Conservation (phyloP, 2,329 filamentous ascomycete species). For the Xylariaceae sp. region DNA sequence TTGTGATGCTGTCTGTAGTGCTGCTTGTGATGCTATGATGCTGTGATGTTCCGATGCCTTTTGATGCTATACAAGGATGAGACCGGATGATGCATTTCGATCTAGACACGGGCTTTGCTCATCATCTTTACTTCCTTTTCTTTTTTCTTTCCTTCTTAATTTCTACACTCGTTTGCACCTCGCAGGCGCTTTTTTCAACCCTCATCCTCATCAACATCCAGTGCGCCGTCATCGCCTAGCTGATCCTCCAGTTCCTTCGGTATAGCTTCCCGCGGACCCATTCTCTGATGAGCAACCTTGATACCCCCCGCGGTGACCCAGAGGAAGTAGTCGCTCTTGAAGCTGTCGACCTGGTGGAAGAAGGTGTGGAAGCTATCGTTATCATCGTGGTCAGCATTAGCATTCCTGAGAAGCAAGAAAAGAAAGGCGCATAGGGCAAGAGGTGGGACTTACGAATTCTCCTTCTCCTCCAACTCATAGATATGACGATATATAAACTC, state of each 20-base stretch:
- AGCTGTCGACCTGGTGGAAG: conserved; percentile 76
- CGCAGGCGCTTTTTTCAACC: conserved; percentile 24
- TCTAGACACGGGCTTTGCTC: too few relatives aligned
- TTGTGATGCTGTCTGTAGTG: too few relatives aligned
- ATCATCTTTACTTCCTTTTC: too few relatives aligned
- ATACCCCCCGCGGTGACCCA: conserved; percentile 70
- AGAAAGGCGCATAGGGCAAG: neutral
- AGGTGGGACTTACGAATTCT: conserved; percentile 67
- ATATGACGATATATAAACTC: conserved; percentile 88
- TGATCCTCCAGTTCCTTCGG: conserved; percentile 39
- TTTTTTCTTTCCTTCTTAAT: too few relatives aligned
- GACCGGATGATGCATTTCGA: too few relatives aligned
- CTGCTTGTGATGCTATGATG: too few relatives aligned
- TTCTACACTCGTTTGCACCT: too few relatives aligned
- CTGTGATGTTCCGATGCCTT: too few relatives aligned
- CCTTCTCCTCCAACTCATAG: conserved; percentile 82
- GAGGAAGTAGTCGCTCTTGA: conserved; percentile 66
- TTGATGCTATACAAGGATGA: too few relatives aligned
- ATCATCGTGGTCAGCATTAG: conserved; percentile 15
- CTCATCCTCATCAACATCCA: conserved; percentile 44
- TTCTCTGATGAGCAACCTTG: conserved; percentile 50
- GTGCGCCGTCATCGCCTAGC: conserved; percentile 49
- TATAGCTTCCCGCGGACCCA: conserved; percentile 39
- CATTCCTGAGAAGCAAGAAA: too few relatives aligned
- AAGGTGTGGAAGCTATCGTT: conserved; percentile 64